These are phyloP conservation scores for Casaregolazyma lundiana DNA, from an alignment of 1,139 yeast genomes.

Conservation along the genomic window DNA sequence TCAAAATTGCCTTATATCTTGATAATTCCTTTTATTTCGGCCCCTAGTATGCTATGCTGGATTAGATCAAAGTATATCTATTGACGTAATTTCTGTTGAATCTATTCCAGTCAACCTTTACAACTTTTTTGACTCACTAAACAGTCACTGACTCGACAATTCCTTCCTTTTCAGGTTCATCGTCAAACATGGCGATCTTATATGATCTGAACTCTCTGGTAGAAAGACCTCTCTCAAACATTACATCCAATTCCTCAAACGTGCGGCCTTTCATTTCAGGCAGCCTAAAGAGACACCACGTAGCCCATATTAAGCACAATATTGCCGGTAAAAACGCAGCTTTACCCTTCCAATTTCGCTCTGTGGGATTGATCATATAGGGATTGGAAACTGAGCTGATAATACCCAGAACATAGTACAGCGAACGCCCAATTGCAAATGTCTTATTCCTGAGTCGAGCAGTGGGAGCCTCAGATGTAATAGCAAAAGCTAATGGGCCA, in stretches of 20 bases:
- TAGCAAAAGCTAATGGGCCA: constrained; percentile 12
- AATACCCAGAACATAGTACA: constrained; percentile 40
- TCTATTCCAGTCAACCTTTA: too few relatives aligned
- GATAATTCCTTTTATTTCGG: too few relatives aligned
- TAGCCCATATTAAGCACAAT: constrained; percentile 34
- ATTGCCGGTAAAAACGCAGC: constrained; percentile 55
- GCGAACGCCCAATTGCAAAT: constrained; percentile 45
- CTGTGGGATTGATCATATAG: constrained; percentile 52
- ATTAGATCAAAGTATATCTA: too few relatives aligned
- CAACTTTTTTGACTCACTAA: background rate
- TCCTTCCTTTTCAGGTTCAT: background rate
- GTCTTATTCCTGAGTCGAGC: constrained; percentile 47
- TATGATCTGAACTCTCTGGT: constrained; percentile 28
- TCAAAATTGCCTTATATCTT: too few relatives aligned
- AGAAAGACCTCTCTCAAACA: constrained; percentile 42
- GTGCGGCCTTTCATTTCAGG: constrained; percentile 58
- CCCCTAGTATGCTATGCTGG: too few relatives aligned
- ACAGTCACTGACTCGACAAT: background rate
- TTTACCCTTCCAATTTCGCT: constrained; percentile 54
- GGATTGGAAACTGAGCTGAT: constrained; percentile 44
- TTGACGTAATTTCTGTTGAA: too few relatives aligned
- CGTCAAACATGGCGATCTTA: constrained; percentile 6
- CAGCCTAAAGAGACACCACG: constrained; percentile 47
- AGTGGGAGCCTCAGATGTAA: constrained; percentile 10
- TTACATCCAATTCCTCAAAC: constrained; percentile 52